A percentile compares a stretch with the other conserved stretches of the same genome.
These are phyloP conservation scores for Solanum appendiculatum DNA, from an alignment of 257 asterid species.

Conservation along the genomic window DNA sequence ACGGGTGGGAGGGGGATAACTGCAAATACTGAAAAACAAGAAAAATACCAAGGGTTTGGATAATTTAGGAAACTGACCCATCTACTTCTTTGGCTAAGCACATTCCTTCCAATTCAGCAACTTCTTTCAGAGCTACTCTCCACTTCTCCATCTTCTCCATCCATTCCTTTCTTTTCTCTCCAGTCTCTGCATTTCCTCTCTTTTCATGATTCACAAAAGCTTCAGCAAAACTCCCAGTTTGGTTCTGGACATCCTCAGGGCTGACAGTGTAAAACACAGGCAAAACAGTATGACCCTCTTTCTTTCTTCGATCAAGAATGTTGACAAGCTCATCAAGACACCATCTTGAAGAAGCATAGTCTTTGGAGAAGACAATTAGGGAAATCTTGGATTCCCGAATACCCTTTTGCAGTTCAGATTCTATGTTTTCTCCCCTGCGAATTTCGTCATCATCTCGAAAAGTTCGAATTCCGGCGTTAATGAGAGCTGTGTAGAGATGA, in stretches of 20 bases:
- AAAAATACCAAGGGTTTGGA: not conserved
- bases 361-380: slow-evolving; percentile 3
- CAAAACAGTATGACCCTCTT: not conserved
- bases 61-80: not conserved
- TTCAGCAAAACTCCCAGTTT: not conserved
- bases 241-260: slow-evolving; percentile 4
- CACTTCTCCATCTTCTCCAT: slow-evolving; percentile 5
- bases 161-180: not conserved
- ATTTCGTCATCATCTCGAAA: slow-evolving; percentile 16
- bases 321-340: slow-evolving; percentile 17
- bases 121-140: slow-evolving; percentile 10
- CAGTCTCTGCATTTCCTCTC: not conserved
- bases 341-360: slow-evolving; percentile 10
- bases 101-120: slow-evolving; percentile 1
- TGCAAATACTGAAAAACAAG: not conserved
- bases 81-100: slow-evolving; percentile 3
- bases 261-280: slow-evolving; percentile 10
- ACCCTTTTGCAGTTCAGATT: slow-evolving; percentile 3
- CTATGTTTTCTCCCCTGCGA: slow-evolving; percentile 4
- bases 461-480: slow-evolving; percentile 5
- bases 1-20: no score
- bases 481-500: slow-evolving; percentile 10
- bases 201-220: slow-evolving; percentile 4
- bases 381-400: slow-evolving; percentile 11
- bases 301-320: not conserved